Conservation (phyloP, 805 yeast species). For the Hanseniaspora nectarophila region DNA sequence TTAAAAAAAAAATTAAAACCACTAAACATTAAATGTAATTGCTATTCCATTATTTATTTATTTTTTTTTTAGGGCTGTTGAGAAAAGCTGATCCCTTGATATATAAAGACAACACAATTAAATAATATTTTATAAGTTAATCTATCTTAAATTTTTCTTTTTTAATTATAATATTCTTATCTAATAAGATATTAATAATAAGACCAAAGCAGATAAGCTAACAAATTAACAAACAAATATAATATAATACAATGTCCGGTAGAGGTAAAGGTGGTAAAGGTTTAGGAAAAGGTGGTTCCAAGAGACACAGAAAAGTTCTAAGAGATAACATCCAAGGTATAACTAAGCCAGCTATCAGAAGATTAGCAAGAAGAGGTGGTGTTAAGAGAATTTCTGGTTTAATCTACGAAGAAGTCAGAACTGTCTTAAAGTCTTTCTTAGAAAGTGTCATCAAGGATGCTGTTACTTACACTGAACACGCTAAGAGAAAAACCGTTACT, state of each 20-base stretch:
- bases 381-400: constrained; percentile 98
- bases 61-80: background rate
- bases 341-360: constrained; percentile 98
- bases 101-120: background rate
- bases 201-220: constrained; percentile 14
- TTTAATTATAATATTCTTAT: background rate
- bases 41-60: background rate
- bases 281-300: constrained; percentile 99
- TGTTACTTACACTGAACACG: constrained; percentile 98
- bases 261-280: constrained; percentile 99
- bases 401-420: constrained; percentile 97
- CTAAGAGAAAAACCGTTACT: constrained; percentile 98
- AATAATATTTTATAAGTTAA: too few species aligned
- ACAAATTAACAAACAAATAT: constrained; percentile 12
- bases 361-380: constrained; percentile 99
- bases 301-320: constrained; percentile 97
- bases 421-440: constrained; percentile 85
- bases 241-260: constrained; percentile 63
- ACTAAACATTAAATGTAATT: background rate
- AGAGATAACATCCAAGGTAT: constrained; percentile 99
- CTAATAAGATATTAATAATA: background rate
- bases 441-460: constrained; percentile 97
- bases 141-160: background rate
- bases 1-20: too few species aligned
- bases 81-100: background rate